Conservation (phyloP, 345 rosid genomes). For the Populus pruinosa region DNA sequence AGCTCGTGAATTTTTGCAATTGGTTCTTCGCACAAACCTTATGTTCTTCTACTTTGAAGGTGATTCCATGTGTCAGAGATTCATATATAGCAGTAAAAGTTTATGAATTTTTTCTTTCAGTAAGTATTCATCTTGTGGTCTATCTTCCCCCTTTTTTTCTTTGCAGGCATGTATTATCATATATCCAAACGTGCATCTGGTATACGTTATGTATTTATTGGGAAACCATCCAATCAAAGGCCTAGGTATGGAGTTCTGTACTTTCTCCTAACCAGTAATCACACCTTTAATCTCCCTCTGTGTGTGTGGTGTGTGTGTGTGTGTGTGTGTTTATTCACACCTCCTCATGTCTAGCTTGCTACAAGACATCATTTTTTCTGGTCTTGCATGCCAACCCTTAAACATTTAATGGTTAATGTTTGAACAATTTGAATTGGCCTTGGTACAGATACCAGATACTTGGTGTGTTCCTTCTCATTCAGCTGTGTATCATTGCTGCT, state of each 20-base stretch:
- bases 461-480: constrained; percentile 87
- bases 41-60: constrained; percentile 99
- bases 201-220: constrained; percentile 79
- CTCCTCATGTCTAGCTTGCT: not conserved
- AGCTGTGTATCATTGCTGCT: constrained; percentile 84
- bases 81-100: not conserved
- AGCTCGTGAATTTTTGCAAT: constrained; percentile 75
- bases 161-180: constrained; percentile 82
- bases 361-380: not conserved
- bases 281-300: not conserved
- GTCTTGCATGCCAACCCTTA: not conserved
- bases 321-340: not conserved
- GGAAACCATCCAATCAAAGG: constrained; percentile 89
- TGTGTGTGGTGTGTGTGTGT: not conserved
- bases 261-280: not conserved
- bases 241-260: constrained; percentile 51
- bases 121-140: not conserved
- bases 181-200: constrained; percentile 86
- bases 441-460: constrained; percentile 78
- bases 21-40: constrained; percentile 76
- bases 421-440: constrained; percentile 12
- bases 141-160: not conserved
- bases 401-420: not conserved
- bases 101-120: not conserved
- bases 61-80: constrained; percentile 27